Evolutionary conservation across 805 yeast genomes (phyloP).

Genomic region (Metschnikowia orientalis): DNA sequence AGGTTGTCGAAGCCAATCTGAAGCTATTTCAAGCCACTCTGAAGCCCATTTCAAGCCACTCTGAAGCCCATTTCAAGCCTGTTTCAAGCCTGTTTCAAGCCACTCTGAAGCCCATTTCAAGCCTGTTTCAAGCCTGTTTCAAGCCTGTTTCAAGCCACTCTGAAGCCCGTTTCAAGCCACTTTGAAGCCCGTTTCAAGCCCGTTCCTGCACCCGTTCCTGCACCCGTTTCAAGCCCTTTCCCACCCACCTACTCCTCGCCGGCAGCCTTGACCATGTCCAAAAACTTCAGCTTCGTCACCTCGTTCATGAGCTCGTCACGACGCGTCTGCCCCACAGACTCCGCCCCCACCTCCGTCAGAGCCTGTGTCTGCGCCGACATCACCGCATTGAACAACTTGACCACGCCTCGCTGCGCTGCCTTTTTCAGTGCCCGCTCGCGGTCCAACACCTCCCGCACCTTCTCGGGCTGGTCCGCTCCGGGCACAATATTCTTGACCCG

Average conservation of each 20-base stretch:
- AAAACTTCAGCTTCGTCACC: slow-evolving; percentile 81
- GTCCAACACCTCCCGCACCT: slow-evolving; percentile 56
- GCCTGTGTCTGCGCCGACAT: slow-evolving; percentile 70
- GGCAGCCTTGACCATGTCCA: slow-evolving; percentile 81
- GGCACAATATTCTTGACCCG: slow-evolving; percentile 70
- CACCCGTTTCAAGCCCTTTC: too few relatives aligned
- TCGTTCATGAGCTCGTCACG: slow-evolving; percentile 66
- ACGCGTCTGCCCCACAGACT: slow-evolving; percentile 42
- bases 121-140: too few relatives aligned
- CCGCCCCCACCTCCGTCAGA: slow-evolving; percentile 44
- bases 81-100: too few relatives aligned
- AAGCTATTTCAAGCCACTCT: too few relatives aligned
- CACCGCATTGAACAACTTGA: slow-evolving; percentile 77
- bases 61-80: too few relatives aligned
- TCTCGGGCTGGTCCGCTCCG: slow-evolving; percentile 48
- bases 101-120: too few relatives aligned
- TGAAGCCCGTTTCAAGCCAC: too few relatives aligned
- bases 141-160: too few relatives aligned
- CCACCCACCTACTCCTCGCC: slow-evolving; percentile 36
- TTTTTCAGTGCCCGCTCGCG: slow-evolving; percentile 68
- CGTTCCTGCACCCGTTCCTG: too few relatives aligned
- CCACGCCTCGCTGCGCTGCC: slow-evolving; percentile 85
- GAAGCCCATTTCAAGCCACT: too few relatives aligned
- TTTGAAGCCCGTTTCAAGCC: too few relatives aligned
- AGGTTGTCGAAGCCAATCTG: too few relatives aligned